A percentile compares a stretch with the other conserved stretches of the same genome.
phyloP scores from a whole-genome alignment of 352 stramenopile genomes.

The Phytophthora palmivora region DNA sequence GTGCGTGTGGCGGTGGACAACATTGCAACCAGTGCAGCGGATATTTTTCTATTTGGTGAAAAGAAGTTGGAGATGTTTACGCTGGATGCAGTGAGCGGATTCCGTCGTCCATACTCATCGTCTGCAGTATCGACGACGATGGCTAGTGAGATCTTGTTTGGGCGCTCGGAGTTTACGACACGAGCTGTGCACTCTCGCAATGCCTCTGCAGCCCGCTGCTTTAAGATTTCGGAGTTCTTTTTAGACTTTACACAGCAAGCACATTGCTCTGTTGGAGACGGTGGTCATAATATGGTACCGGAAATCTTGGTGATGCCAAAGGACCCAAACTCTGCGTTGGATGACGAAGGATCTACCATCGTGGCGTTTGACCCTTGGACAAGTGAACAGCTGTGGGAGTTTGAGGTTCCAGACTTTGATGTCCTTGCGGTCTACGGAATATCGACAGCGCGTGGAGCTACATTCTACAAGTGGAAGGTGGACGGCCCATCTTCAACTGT shows the following conservation, averaged over 20 bases:
- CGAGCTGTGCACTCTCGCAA: constrained; percentile 69
- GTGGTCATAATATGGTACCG: constrained; percentile 40
- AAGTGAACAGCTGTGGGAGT: constrained; percentile 75
- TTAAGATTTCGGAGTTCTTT: constrained; percentile 88
- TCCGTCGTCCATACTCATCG: constrained; percentile 59
- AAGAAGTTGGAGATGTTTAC: constrained; percentile 79
- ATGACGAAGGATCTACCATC: constrained; percentile 75
- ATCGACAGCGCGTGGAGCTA: constrained; percentile 52
- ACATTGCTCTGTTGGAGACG: constrained; percentile 47
- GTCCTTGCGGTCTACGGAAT: constrained; percentile 76
- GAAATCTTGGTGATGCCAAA: constrained; percentile 71
- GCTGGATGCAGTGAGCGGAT: constrained; percentile 66
- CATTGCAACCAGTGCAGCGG: constrained; percentile 15
- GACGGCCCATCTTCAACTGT: constrained; percentile 67
- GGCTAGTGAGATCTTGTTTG: constrained; percentile 65
- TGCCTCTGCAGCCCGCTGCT: constrained; percentile 65
- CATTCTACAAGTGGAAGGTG: constrained; percentile 79
- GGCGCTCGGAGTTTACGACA: constrained; percentile 78
- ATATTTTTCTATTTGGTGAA: constrained; percentile 82
- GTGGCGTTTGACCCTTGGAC: constrained; percentile 78
- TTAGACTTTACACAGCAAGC: constrained; percentile 71
- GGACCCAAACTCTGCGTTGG: constrained; percentile 50
- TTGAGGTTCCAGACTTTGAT: constrained; percentile 75
- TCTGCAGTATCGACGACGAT: constrained; percentile 16
- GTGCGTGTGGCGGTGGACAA: constrained; percentile 53